These are phyloP conservation scores for Euclidium syriacum DNA, from an alignment of 345 rosid species.

Conservation along the genomic window DNA sequence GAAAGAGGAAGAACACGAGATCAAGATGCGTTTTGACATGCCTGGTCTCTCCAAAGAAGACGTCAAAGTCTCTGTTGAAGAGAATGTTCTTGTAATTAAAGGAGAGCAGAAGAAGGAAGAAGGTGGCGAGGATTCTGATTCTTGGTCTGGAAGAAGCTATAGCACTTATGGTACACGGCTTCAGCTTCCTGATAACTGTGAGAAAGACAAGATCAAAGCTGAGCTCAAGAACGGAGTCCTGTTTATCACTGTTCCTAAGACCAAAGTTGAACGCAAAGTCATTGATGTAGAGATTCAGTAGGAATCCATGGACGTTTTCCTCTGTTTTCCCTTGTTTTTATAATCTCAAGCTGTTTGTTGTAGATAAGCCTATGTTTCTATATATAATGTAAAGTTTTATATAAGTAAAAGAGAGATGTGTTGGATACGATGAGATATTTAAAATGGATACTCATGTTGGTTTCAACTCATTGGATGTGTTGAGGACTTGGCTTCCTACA, in stretches of 20 bases:
- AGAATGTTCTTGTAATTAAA: conserved; percentile 51
- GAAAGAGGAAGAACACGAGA: conserved; percentile 66
- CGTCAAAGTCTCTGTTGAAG: conserved; percentile 61
- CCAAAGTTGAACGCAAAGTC: conserved; percentile 53
- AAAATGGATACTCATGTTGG: too few relatives aligned
- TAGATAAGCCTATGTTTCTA: background rate
- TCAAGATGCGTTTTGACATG: conserved; percentile 83
- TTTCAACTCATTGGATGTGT: too few relatives aligned
- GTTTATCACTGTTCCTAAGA: conserved; percentile 55
- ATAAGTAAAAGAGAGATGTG: background rate
- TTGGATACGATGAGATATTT: too few relatives aligned
- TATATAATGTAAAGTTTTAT: background rate
- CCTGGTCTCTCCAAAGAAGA: conserved; percentile 79
- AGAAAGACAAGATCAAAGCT: conserved; percentile 58
- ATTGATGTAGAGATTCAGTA: conserved; percentile 41
- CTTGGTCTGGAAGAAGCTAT: conserved; percentile 40
- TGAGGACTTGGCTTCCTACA: too few relatives aligned
- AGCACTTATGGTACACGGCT: conserved; percentile 57
- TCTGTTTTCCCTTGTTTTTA: background rate
- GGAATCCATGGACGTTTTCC: background rate
- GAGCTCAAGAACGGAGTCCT: conserved; percentile 77
- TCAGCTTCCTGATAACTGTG: conserved; percentile 49
- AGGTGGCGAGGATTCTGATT: conserved; percentile 22
- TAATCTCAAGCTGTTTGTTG: background rate
- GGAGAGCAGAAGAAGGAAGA: conserved; percentile 66